phyloP scores from a whole-genome alignment of 2,329 filamentous ascomycete species.

The Neofusicoccum umdonicola region DNA sequence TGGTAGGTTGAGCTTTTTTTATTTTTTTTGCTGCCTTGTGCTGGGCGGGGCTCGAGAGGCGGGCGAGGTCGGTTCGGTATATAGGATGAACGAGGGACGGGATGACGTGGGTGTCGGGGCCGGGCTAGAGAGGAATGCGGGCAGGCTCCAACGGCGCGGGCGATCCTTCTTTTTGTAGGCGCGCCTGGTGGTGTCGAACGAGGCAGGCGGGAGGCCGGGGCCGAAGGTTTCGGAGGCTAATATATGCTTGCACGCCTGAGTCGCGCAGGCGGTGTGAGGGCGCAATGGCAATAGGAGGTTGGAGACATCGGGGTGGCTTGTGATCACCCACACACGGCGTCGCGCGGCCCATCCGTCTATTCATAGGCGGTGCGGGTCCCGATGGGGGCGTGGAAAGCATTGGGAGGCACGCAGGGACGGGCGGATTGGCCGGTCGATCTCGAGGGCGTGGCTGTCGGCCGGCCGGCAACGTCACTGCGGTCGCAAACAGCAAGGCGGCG shows the following conservation, averaged over 20 bases:
- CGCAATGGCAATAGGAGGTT: neutral
- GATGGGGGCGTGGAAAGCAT: no score
- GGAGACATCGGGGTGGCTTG: constrained; percentile 2
- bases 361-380: neutral
- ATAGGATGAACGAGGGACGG: neutral
- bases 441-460: neutral
- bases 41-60: neutral
- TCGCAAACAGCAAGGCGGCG: neutral
- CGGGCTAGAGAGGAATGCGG: neutral
- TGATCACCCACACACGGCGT: neutral
- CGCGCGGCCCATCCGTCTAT: neutral
- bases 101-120: neutral
- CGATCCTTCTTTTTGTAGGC: neutral
- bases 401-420: neutral
- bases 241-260: neutral
- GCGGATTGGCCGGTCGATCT: constrained; percentile 9
- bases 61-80: neutral
- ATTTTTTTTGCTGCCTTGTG: neutral
- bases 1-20: neutral
- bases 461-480: neutral
- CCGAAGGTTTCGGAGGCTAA: constrained; percentile 1
- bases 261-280: neutral
- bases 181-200: no score
- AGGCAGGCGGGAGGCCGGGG: neutral
- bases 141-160: neutral